These are phyloP conservation scores for Bullera alba DNA, from an alignment of 768 basidiomycete genomes.

Conservation along the genomic window DNA sequence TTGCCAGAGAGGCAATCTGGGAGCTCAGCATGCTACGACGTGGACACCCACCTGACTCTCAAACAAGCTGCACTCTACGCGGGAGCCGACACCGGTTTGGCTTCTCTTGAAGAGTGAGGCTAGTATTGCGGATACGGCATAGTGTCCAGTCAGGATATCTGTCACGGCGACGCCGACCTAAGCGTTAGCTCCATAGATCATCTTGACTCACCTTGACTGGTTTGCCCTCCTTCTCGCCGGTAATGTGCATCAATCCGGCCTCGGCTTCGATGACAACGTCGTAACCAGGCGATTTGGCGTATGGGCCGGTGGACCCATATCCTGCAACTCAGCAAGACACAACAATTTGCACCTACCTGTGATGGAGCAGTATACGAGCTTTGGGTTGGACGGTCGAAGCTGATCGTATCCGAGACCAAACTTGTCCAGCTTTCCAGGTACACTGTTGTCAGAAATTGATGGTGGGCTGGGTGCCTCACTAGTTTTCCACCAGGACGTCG, in stretches of 20 bases:
- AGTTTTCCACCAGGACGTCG: conserved; percentile 87
- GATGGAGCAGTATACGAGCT: conserved; percentile 79
- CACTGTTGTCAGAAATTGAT: conserved; percentile 17
- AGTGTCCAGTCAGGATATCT: conserved; percentile 71
- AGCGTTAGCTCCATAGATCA: background rate
- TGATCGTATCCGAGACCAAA: conserved; percentile 83
- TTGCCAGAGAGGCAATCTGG: conserved; percentile 81
- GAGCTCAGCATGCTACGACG: background rate
- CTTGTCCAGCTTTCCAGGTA: conserved; percentile 63
- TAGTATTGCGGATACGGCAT: conserved; percentile 87
- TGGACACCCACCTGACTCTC: conserved; percentile 65
- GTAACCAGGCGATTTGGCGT: conserved; percentile 72
- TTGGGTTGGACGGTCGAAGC: conserved; percentile 66
- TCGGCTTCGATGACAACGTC: conserved; percentile 83
- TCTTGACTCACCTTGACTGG: conserved; percentile 58
- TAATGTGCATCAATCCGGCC: conserved; percentile 92
- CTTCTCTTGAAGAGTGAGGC: conserved; percentile 75
- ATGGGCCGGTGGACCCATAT: conserved; percentile 86
- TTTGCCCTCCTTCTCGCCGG: conserved; percentile 76
- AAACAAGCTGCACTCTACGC: conserved; percentile 89
- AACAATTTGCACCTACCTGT: conserved; percentile 58
- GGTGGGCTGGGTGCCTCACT: conserved; percentile 17
- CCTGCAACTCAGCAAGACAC: conserved; percentile 48
- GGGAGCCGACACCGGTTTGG: conserved; percentile 77
- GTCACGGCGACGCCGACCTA: conserved; percentile 86